Base-by-base conservation (phyloP, 257 asterid genomes). In the Gentiana straminea region DNA sequence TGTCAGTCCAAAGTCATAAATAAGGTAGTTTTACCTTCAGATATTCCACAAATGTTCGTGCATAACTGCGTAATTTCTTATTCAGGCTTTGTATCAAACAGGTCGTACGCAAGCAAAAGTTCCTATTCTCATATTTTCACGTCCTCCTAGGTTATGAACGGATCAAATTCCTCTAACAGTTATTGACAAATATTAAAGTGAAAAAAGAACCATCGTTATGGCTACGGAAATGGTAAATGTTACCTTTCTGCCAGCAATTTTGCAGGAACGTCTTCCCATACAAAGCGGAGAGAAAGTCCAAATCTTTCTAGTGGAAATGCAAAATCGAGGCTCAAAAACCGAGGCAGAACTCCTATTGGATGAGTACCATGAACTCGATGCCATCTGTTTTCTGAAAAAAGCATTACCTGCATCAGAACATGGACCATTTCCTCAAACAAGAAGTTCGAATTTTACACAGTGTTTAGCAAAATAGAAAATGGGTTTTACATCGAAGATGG, bases 211-310 rank as follows among this genome's bases (percentile, higher is more conserved):
- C 11, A 60, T 1, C 54, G 9, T 8, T 13, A 15, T 11, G 33
- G 44, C 34, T 13, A 52, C 8, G 2, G 7, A 60, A 45, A 3
- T 41, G 38, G 13, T 41, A 34, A 3, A 53, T 10, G 44, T 6
- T 68, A 86, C 97, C 96, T 90, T 90, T 79, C 97, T 80, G 53
- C 91, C 90, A 54, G 95, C 97, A 74, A 89, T 86, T 76, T 89
- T 89, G 75, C 84, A 67, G 64, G 94, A 86, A 51, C 93, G 94
- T 61, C 97, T 70, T 34, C 97, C 97, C 97, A 90, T 90, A 84
- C 79, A 80, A 52, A 86, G 72, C 33, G 86, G 83, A 57, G 77
- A 60, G 65, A 48, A 72, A 70, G 96, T 84, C 61, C 82, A 80
- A 68, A 90, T 77, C 59, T 79, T 75, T 70, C 94, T 70, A 48